Conservation (phyloP, 495 filamentous ascomycete genomes). For the Chaetomium tenue region DNA sequence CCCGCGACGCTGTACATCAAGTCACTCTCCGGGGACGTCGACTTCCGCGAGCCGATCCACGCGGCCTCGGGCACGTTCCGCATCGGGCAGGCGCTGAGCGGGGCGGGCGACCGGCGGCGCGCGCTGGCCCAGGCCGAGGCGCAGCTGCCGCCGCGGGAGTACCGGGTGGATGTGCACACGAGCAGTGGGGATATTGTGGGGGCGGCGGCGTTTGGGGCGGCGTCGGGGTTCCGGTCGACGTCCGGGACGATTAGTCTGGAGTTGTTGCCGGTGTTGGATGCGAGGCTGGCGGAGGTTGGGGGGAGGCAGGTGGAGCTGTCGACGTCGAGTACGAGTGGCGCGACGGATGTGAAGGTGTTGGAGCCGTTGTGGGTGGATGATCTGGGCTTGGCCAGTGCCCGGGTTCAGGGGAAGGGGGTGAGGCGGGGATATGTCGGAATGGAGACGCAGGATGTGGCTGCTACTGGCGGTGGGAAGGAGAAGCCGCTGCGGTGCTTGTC, state of each 20-base stretch:
- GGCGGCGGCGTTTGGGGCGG: constrained; percentile 34
- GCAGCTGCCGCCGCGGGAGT: constrained; percentile 42
- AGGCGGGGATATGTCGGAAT: neutral
- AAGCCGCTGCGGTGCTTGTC: constrained; percentile 30
- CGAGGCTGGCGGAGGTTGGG: neutral
- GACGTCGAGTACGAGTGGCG: constrained; percentile 41
- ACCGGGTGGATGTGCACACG: constrained; percentile 41
- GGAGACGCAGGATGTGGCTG: neutral
- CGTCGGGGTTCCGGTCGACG: constrained; percentile 27
- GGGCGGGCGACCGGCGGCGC: neutral
- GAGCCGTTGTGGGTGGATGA: constrained; percentile 39
- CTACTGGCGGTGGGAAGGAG: neutral
- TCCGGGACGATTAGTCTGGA: constrained; percentile 34
- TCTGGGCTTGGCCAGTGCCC: neutral
- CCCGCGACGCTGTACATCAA: constrained; percentile 39
- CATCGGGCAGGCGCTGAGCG: neutral
- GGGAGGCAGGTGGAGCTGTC: constrained; percentile 21
- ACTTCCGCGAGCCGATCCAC: constrained; percentile 39
- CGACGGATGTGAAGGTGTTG: constrained; percentile 30
- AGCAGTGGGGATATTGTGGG: constrained; percentile 37
- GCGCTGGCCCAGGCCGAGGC: neutral
- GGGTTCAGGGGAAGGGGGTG: neutral
- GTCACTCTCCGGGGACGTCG: constrained; percentile 39
- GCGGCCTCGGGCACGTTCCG: constrained; percentile 15
- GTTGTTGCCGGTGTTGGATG: constrained; percentile 41